Evolutionary conservation across 208 protist species (phyloP), one percentile per base, ranked within the genome.

Genomic region (Naegleria gruberi): DNA sequence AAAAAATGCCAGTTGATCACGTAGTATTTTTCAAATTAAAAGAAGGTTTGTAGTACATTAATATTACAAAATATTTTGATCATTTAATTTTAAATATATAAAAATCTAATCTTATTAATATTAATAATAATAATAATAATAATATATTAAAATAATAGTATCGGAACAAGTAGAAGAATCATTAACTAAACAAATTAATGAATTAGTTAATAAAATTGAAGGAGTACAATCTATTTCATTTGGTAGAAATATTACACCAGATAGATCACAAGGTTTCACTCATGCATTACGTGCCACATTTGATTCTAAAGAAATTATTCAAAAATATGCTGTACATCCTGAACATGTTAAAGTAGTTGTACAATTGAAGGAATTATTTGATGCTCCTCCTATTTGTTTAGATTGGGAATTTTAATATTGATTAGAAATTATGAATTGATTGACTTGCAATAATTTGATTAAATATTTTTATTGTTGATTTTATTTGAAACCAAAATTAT

Each of bases 381-480:
- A 84, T 19, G 81, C 81, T 30, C 81, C 81, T 30, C 17, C 42
- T 6, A 45, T 84, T 44, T 84, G 81, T 30, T 30, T 84, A 30
- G 81, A 84, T 45, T 84, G 81, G 81, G 81, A 84, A 84, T 37
- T 37, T 77, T 77, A 77, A 77, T 74, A 74, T 55, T n/a, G n/a
- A n/a, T n/a, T n/a, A n/a, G n/a, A n/a, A n/a, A n/a, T n/a, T n/a
- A n/a, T n/a, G n/a, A n/a, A n/a, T n/a, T n/a, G n/a, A n/a, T n/a
- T n/a, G n/a, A n/a, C n/a, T n/a, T n/a, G n/a, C n/a, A n/a, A n/a
- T n/a, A n/a, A n/a, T n/a, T n/a, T n/a, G n/a, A n/a, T n/a, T n/a
- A n/a, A n/a, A n/a, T n/a, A n/a, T n/a, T n/a, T n/a, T n/a, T n/a
- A n/a, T n/a, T n/a, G n/a, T n/a, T n/a, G n/a, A n/a, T n/a, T n/a